Base-by-base conservation (phyloP, 202 grass and related monocot species). In the Cymbopogon flexuosus region DNA sequence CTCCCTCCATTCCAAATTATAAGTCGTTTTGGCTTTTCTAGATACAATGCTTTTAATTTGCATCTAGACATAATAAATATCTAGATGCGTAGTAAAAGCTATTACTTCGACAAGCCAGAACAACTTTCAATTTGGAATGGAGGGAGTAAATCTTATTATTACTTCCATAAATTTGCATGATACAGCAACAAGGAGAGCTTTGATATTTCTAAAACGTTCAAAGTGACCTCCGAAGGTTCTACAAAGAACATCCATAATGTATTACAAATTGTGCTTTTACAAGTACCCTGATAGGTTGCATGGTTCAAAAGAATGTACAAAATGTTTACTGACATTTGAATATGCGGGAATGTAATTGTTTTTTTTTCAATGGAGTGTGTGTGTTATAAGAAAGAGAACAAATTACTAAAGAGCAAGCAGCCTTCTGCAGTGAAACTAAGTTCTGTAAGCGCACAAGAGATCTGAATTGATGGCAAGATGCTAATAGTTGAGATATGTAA, bases 401-500 rank as follows among this genome's bases (percentile, higher is more conserved):
- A 35, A 58, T 36, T 76, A 16, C 31, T 77, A 41, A 52, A 63
- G 12, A 69, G 12, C 56, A 76, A 66, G 9, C 15, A 29, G 10
- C 58, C 15, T 65, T 79, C 9, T 84, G 23, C 73, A 80, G 75
- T 10, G 4, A 56, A 67, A 80, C 57, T n/a, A 54, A 65, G 63
- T 62, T 84, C 27, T 23, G 41, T 15, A 54, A 71, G 19, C 21
- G 19, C 21, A 75, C n/a, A 68, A 62, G 19, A 63, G 35, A 70
- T 70, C 31, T 70, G 34, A 61, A 83, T 71, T 33, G 51, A 68
- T 61, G 8, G 65, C 39, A 70, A 35, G 37, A 65, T 73, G 85
- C 10, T 41, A 61, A 60, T 12, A 71, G 62, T 71, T 73, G 45
- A 92, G 58, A 83, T 51, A 10, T 43, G 74, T 27, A 35, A 70